Base-by-base conservation (phyloP, 2,329 filamentous ascomycete genomes). In the Clarireedia homoeocarpa region DNA sequence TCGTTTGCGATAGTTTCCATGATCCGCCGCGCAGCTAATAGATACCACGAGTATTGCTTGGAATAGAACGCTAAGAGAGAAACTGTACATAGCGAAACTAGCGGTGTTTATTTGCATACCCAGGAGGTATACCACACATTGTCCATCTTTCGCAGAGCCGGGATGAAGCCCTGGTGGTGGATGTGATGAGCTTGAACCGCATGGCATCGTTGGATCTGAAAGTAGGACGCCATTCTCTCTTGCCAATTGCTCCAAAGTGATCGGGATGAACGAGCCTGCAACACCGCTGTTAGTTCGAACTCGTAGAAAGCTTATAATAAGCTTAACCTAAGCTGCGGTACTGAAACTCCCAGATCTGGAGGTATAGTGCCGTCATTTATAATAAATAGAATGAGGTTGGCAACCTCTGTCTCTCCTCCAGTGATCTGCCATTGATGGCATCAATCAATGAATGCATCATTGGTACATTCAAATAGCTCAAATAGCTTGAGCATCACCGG, bases 41-140 rank as follows among this genome's bases (percentile, higher is more conserved):
- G 91, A 95, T 61, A 99, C 90, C 45, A 99, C 95, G 30, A 97
- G 75, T 27, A 97, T 73, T 1, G 91, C 88, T 70, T 99, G 94
- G 10, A 96, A 71, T 20, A 96, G 72, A 1, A 99, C 94, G 69
- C 89, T 95, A 66, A 95, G 77, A 57, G 91, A 95, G 72, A 99
- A 99, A 2, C 91, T 96, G 73, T 97, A 97, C 90, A 97, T 95
- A 69, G 91, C 92, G 71, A 97, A 96, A 71, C 89, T 95, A 38
- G 92, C 91, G 0, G 92, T 96, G 72, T 97, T 97, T 73, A 99
- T 86, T 66, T 95, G 86, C 58, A 88, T 71, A 5, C 92, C 92
- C 24, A 95, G 74, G 5, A 97, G 76, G 61, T 86, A 82, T 58
- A 97, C 83, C 58, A 97, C 77, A 68, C 94, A 99, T 69, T 95